phyloP scores from a whole-genome alignment of 2,329 filamentous ascomycete species.

The Ophiostoma quercus region DNA sequence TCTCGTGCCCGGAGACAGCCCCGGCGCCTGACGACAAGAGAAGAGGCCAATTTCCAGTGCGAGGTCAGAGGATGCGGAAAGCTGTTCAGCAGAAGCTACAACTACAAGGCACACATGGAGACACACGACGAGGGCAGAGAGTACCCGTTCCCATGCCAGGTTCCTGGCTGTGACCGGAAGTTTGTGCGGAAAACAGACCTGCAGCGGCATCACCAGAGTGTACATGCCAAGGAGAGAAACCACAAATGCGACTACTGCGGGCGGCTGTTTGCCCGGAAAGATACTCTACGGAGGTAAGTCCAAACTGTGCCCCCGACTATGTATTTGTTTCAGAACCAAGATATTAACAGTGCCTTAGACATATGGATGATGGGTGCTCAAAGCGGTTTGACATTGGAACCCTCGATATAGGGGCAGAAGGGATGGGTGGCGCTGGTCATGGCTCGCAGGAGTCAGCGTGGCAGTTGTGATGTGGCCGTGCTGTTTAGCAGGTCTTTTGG shows the following conservation, averaged over 20 bases:
- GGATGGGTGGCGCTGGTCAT: slow-evolving; percentile 29
- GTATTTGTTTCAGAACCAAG: neutral
- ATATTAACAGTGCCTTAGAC: slow-evolving; percentile 43
- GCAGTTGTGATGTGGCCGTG: neutral
- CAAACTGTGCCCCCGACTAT: neutral
- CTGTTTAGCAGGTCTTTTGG: neutral
- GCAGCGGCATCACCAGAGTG: slow-evolving; percentile 55
- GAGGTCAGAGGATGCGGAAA: slow-evolving; percentile 64
- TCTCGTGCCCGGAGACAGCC: slow-evolving; percentile 36
- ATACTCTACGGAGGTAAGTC: slow-evolving; percentile 70
- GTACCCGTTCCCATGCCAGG: slow-evolving; percentile 64
- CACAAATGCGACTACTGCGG: slow-evolving; percentile 67
- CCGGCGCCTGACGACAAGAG: slow-evolving; percentile 56
- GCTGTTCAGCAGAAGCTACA: slow-evolving; percentile 77
- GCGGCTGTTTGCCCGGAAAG: slow-evolving; percentile 69
- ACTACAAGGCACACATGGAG: slow-evolving; percentile 80
- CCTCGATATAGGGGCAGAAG: slow-evolving; percentile 42
- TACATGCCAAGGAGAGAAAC: slow-evolving; percentile 68
- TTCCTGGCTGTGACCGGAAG: slow-evolving; percentile 61
- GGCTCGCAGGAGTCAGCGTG: neutral
- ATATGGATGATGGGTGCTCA: slow-evolving; percentile 71
- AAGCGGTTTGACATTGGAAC: slow-evolving; percentile 58
- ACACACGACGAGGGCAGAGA: slow-evolving; percentile 70
- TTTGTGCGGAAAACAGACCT: slow-evolving; percentile 84
- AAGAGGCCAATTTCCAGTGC: slow-evolving; percentile 68